Evolutionary conservation across 495 filamentous ascomycete genomes (phyloP).

Genomic region (Extremus antarcticus): DNA sequence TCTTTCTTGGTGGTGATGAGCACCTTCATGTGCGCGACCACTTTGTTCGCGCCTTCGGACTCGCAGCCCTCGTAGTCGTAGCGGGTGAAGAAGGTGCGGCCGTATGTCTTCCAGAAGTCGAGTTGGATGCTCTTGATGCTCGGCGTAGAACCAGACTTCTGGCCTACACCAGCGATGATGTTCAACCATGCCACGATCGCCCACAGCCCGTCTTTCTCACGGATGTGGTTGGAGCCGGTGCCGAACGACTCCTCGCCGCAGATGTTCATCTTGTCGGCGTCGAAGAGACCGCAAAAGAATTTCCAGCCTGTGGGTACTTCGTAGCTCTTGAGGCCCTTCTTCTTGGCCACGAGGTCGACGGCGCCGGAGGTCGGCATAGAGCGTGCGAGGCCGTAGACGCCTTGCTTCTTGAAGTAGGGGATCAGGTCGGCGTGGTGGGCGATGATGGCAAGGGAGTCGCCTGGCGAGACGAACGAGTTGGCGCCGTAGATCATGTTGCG

Average conservation of each 20-base stretch:
- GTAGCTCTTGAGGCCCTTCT: constrained; percentile 83
- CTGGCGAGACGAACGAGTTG: constrained; percentile 89
- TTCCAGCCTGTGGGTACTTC: constrained; percentile 99
- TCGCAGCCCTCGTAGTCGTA: constrained; percentile 97
- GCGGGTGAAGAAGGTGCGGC: constrained; percentile 96
- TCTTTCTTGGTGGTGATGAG: constrained; percentile 55
- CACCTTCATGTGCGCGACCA: constrained; percentile 63
- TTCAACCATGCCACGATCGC: constrained; percentile 96
- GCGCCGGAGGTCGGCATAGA: constrained; percentile 96
- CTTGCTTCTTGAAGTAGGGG: constrained; percentile 94
- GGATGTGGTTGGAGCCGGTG: constrained; percentile 97
- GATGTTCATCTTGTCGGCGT: constrained; percentile 94
- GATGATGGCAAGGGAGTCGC: constrained; percentile 94
- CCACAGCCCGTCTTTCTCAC: constrained; percentile 98
- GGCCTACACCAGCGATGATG: constrained; percentile 88
- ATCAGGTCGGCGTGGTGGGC: constrained; percentile 91
- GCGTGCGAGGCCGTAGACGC: constrained; percentile 86
- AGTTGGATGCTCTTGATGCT: constrained; percentile 91
- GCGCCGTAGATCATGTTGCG: constrained; percentile 99
- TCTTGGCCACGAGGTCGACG: constrained; percentile 88
- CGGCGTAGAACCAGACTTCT: constrained; percentile 60
- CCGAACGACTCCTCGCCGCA: constrained; percentile 98
- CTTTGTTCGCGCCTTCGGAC: constrained; percentile 76
- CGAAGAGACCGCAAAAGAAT: constrained; percentile 98
- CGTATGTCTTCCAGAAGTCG: constrained; percentile 95